These are phyloP conservation scores for Zasmidium cellare DNA, from an alignment of 2,329 filamentous ascomycete genomes.

Conservation along the genomic window DNA sequence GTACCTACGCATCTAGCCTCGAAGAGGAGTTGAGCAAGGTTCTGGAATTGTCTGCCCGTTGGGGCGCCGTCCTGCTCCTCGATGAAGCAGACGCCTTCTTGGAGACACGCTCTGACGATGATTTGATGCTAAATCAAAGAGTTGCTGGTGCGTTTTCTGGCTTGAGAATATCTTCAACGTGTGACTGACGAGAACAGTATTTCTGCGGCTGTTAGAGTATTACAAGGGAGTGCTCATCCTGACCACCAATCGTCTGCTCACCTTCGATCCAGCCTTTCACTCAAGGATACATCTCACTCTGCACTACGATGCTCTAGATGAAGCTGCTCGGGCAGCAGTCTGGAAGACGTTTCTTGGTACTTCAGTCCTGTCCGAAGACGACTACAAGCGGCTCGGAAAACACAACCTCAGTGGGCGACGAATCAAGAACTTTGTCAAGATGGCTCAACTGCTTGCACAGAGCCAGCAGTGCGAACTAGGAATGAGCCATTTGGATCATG, in stretches of 20 bases:
- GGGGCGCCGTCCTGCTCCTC: constrained; percentile 54
- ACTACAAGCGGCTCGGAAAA: constrained; percentile 33
- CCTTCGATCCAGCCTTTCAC: constrained; percentile 49
- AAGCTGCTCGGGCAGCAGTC: constrained; percentile 38
- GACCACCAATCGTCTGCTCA: constrained; percentile 46
- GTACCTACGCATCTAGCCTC: constrained; percentile 25
- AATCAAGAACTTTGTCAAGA: constrained; percentile 46
- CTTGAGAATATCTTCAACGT: neutral
- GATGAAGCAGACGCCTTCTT: constrained; percentile 52
- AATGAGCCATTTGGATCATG: constrained; percentile 31
- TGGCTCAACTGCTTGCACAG: constrained; percentile 37
- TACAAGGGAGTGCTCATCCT: constrained; percentile 48
- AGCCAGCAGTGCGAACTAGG: constrained; percentile 25
- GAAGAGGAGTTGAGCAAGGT: constrained; percentile 48
- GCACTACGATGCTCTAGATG: constrained; percentile 44
- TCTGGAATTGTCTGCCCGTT: constrained; percentile 48
- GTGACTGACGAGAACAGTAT: constrained; percentile 38
- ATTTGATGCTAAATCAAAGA: constrained; percentile 48
- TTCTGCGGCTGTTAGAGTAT: constrained; percentile 39
- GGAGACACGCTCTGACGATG: constrained; percentile 40
- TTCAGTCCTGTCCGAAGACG: constrained; percentile 32
- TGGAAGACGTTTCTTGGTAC: constrained; percentile 48
- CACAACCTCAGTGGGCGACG: constrained; percentile 42
- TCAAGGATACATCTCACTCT: constrained; percentile 47
- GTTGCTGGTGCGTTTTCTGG: neutral